phyloP scores from a whole-genome alignment of 2,329 filamentous ascomycete genomes.

The Cordyceps cicadae region DNA sequence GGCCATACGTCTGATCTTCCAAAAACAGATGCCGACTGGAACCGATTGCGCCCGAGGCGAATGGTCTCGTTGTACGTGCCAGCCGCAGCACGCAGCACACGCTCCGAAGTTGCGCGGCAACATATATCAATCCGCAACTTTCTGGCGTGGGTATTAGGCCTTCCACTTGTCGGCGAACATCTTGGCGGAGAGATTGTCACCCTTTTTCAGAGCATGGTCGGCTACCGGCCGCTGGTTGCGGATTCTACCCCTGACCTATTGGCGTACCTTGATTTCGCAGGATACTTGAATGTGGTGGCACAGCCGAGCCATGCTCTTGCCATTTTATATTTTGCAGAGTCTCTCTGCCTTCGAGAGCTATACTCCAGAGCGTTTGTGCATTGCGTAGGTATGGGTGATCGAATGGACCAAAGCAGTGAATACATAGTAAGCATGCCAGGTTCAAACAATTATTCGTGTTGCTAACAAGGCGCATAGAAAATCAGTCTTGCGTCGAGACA shows the following conservation, averaged over 20 bases:
- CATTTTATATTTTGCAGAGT: conserved; percentile 59
- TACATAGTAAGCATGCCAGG: conserved; percentile 43
- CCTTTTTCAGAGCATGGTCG: conserved; percentile 56
- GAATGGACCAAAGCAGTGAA: conserved; percentile 47
- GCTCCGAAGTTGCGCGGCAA: conserved; percentile 41
- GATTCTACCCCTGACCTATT: conserved; percentile 56
- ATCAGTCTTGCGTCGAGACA: conserved; percentile 48
- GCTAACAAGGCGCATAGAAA: conserved; percentile 26
- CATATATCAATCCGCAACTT: conserved; percentile 66
- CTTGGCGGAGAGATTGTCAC: conserved; percentile 57
- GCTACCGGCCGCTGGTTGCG: conserved; percentile 45
- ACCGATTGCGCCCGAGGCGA: conserved; percentile 21
- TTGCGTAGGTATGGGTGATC: conserved; percentile 68
- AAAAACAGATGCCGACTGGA: conserved; percentile 24
- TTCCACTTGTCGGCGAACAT: conserved; percentile 58
- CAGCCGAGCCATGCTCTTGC: conserved; percentile 62
- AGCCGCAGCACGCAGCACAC: conserved; percentile 49
- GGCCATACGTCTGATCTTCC: conserved; percentile 12
- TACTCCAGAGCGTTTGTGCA: conserved; percentile 70
- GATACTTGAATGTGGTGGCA: conserved; percentile 59
- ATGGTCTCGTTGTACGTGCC: conserved; percentile 61
- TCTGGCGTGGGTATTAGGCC: conserved; percentile 60
- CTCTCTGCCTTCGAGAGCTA: conserved; percentile 52
- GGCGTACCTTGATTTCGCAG: conserved; percentile 58
- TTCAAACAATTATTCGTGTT: too few relatives aligned